Evolutionary conservation across 2,329 filamentous ascomycete genomes (phyloP), one percentile per base, ranked within the genome.

Genomic region (Aspergillus ochraceus): DNA sequence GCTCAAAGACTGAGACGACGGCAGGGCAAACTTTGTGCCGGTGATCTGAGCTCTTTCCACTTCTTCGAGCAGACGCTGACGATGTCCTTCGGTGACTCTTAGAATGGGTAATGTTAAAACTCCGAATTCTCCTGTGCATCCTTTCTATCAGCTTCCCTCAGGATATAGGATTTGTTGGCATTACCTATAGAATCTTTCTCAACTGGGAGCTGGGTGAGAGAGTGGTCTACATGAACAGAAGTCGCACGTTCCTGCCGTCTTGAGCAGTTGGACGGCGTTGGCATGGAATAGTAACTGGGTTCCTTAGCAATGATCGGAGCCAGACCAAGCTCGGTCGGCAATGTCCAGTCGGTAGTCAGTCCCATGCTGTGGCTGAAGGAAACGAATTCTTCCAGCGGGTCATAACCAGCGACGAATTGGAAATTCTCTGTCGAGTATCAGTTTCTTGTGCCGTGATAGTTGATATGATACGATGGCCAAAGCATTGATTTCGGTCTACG

Each of bases 1-100:
- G 3, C 85, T 86, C 17, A 90, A 71, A 0, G 88, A 88, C 64
- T 89, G 82, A 2, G 87, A 81, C 4, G 87, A 89, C 1, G 88
- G 88, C 49, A 90, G 84, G 6, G 84, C 11, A 24, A 24, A 11
- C 1, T 14, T 24, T 47, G 17, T 24, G 10, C n/a, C 45, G 45
- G 45, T 14, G 17, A 17, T 9, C n/a, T 47, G 22, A 19, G 17
- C n/a, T 0, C 22, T 47, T 47, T 19, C 45, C 17, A 20, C 11
- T 19, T 19, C 45, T 47, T 47, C n/a, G n/a, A 47, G 45, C 8
- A 47, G 45, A 19, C 17, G n/a, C 11, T 47, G n/a, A 11, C n/a
- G 45, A 24, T 47, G 45, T 17, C 17, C n/a, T 6, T 47, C 22
- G 6, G 45, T 47, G 45, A 47, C 22, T 19, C n/a, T 47, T 6